Percentiles rank a stretch among this genome's conserved stretches.
phyloP scores from a whole-genome alignment of 179 eudicot genomes.

The Pouteria campechiana region DNA sequence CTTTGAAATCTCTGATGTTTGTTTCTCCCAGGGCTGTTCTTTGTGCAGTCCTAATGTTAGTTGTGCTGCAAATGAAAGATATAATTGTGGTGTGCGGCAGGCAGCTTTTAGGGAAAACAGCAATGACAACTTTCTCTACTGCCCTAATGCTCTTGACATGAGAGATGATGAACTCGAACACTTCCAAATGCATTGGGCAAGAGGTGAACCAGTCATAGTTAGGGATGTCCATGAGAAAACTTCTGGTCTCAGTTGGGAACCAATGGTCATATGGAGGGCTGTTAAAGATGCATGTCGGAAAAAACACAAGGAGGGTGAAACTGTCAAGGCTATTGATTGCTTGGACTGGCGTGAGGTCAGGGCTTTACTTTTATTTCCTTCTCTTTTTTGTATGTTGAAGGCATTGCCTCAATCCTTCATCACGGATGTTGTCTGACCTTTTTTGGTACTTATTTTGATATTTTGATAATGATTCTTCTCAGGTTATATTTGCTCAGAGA shows the following conservation, averaged over 20 bases:
- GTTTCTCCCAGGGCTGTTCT: constrained; percentile 5
- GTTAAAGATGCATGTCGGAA: too few relatives aligned
- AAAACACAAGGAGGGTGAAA: constrained; percentile 30
- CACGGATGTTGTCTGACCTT: too few relatives aligned
- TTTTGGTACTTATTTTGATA: too few relatives aligned
- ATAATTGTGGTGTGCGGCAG: too few relatives aligned
- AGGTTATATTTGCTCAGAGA: too few relatives aligned
- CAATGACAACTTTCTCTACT: constrained; percentile 33
- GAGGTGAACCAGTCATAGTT: constrained; percentile 85
- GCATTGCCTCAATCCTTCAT: too few relatives aligned
- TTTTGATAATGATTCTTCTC: too few relatives aligned
- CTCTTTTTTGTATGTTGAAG: too few relatives aligned
- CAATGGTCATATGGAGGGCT: constrained; percentile 89
- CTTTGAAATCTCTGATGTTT: neutral
- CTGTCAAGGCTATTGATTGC: constrained; percentile 21
- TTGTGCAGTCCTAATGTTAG: constrained; percentile 3
- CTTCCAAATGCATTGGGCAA: constrained; percentile 59
- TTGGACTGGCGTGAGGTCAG: constrained; percentile 24
- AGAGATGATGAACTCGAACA: constrained; percentile 18
- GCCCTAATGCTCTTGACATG: constrained; percentile 31
- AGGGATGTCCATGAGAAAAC: constrained; percentile 47
- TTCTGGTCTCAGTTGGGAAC: constrained; percentile 92
- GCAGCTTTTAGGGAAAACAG: constrained; percentile 30
- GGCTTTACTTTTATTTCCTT: too few relatives aligned
- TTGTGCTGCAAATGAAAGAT: too few relatives aligned